Evolutionary conservation across 208 protist species (phyloP).

Genomic region (Lotmaria passim): DNA sequence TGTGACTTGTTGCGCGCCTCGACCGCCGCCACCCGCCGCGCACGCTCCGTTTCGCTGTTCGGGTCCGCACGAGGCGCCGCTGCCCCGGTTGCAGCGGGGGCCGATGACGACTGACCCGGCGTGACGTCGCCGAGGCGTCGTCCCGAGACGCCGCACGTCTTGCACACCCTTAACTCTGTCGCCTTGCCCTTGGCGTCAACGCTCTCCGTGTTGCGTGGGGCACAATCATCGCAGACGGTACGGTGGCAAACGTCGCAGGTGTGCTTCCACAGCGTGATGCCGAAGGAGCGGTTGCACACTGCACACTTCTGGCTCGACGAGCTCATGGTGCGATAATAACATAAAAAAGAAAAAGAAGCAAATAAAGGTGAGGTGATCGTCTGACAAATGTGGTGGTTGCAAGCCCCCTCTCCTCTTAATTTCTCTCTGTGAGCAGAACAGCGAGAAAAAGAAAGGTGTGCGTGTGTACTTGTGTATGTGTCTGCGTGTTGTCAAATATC

Average conservation of each 20-base stretch:
- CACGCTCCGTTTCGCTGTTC: constrained; percentile 47
- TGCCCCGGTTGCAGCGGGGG: neutral
- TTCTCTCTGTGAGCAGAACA: too few relatives aligned
- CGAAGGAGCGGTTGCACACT: constrained; percentile 54
- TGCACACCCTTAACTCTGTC: constrained; percentile 31
- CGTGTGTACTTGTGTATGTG: too few relatives aligned
- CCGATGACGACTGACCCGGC: neutral
- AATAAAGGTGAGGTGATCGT: neutral
- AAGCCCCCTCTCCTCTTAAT: too few relatives aligned
- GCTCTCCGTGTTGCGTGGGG: constrained; percentile 31
- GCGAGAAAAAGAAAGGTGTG: too few relatives aligned
- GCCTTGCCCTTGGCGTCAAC: constrained; percentile 14
- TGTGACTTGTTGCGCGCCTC: constrained; percentile 50
- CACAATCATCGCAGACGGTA: constrained; percentile 73
- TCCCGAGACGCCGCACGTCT: constrained; percentile 8
- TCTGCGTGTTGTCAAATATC: too few relatives aligned
- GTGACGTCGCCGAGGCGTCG: constrained; percentile 23
- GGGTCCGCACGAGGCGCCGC: constrained; percentile 20
- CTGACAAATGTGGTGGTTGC: too few relatives aligned
- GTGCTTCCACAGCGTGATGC: constrained; percentile 58
- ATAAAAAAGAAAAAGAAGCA: neutral
- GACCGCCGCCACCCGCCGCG: constrained; percentile 37
- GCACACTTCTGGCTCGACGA: constrained; percentile 36
- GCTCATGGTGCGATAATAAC: neutral
- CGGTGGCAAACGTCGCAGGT: constrained; percentile 51